Conservation (phyloP, 2,329 filamentous ascomycete genomes). For the Leptographium lundbergii region DNA sequence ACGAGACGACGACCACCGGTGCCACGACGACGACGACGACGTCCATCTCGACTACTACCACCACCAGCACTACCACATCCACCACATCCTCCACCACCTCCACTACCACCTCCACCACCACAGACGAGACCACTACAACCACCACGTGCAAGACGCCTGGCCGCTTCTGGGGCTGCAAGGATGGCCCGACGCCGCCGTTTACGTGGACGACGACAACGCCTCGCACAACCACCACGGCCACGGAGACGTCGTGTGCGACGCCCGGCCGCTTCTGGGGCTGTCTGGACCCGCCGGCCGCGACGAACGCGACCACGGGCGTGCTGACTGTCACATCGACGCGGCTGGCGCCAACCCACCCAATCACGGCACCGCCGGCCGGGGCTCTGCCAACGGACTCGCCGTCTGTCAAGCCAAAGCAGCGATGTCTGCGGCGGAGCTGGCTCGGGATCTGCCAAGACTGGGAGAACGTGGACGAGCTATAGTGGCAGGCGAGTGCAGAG, state of each 20-base stretch:
- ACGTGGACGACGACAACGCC: constrained; percentile 13
- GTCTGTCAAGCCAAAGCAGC: constrained; percentile 13
- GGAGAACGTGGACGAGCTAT: constrained; percentile 14
- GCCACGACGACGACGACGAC: constrained; percentile 27
- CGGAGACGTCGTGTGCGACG: constrained; percentile 10
- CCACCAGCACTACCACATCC: constrained; percentile 10
- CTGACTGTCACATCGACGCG: constrained; percentile 7
- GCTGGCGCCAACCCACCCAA: background rate
- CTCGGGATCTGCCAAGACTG: constrained; percentile 29
- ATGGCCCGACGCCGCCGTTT: constrained; percentile 4
- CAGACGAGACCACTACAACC: constrained; percentile 11
- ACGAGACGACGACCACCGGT: constrained; percentile 44
- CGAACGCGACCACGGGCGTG: constrained; percentile 8
- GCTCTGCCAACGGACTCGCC: constrained; percentile 12
- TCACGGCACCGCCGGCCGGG: constrained; percentile 4
- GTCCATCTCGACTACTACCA: constrained; percentile 18
- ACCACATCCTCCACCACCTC: constrained; percentile 11
- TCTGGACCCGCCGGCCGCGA: constrained; percentile 6
- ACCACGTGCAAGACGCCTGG: constrained; percentile 14
- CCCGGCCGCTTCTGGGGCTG: constrained; percentile 11
- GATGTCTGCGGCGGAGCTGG: constrained; percentile 26
- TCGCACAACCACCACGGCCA: constrained; percentile 12
- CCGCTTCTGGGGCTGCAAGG: constrained; percentile 14
- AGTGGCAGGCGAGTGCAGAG: background rate
- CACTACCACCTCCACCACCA: constrained; percentile 12